Conservation (phyloP, 768 basidiomycete species). For the Tricholoma saponaceum region DNA sequence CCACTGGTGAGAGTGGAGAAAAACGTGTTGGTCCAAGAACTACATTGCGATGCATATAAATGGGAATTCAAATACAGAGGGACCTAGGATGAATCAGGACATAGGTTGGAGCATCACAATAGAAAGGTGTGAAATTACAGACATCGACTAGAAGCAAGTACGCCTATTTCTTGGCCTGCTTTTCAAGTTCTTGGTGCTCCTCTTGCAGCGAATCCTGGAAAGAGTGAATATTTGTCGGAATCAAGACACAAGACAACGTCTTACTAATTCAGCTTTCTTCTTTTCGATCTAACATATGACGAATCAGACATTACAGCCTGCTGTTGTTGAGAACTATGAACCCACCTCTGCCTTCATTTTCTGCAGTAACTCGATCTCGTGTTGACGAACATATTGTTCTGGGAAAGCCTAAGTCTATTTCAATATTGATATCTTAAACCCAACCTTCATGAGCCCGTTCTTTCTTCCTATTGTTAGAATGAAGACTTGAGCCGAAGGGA, state of each 20-base stretch:
- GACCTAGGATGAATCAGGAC: not conserved
- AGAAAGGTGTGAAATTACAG: not conserved
- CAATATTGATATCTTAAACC: not conserved
- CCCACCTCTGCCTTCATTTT: slow-evolving; percentile 58
- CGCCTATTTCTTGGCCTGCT: slow-evolving; percentile 12
- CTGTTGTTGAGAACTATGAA: not conserved
- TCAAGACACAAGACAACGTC: slow-evolving; percentile 1
- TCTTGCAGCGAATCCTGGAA: slow-evolving; percentile 21
- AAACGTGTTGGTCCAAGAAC: not conserved
- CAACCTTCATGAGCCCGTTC: slow-evolving; percentile 64
- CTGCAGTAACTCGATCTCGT: slow-evolving; percentile 52
- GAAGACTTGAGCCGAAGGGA: slow-evolving; percentile 12
- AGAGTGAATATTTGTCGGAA: not conserved
- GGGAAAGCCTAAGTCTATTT: slow-evolving; percentile 6
- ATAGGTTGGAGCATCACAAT: not conserved
- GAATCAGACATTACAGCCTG: not conserved
- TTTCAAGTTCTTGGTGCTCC: slow-evolving; percentile 19
- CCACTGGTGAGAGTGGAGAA: not conserved
- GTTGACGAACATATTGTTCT: slow-evolving; percentile 64
- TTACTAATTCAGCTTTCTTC: slow-evolving; percentile 32
- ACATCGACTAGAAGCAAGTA: not conserved
- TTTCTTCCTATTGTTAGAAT: slow-evolving; percentile 47
- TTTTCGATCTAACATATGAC: slow-evolving; percentile 25
- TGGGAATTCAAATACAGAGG: not conserved
- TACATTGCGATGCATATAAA: not conserved